A percentile compares a stretch with the other conserved stretches of the same genome.
phyloP scores from a whole-genome alignment of 495 filamentous ascomycete species.

The Penicillium fimorum region DNA sequence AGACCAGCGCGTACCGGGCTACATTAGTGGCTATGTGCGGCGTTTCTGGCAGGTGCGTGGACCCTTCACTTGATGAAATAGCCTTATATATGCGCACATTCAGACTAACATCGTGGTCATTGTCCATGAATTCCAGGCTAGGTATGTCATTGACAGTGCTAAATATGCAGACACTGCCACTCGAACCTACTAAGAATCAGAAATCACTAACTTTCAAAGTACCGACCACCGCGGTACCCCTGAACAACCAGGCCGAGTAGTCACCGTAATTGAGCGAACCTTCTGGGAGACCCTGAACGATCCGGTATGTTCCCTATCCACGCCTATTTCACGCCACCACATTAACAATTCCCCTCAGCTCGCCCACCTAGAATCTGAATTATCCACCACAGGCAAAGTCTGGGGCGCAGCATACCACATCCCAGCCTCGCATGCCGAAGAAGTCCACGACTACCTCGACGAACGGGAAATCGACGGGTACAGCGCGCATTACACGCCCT shows the following conservation, averaged over 20 bases:
- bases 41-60: conserved; percentile 86
- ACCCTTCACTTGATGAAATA: neutral
- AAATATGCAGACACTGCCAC: neutral
- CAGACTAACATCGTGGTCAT: conserved; percentile 9
- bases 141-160: conserved; percentile 20
- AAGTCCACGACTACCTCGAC: conserved; percentile 88
- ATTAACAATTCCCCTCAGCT: conserved; percentile 23
- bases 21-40: conserved; percentile 90
- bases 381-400: conserved; percentile 57
- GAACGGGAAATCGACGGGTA: conserved; percentile 98
- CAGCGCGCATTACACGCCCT: conserved; percentile 81
- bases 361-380: conserved; percentile 34
- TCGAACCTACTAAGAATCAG: neutral
- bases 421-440: conserved; percentile 62
- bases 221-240: conserved; percentile 95
- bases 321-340: neutral
- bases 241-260: conserved; percentile 81
- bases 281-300: conserved; percentile 82
- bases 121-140: conserved; percentile 29
- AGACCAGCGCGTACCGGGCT: conserved; percentile 87
- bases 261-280: conserved; percentile 79
- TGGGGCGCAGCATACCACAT: conserved; percentile 97
- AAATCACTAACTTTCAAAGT: conserved; percentile 33
- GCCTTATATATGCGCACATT: neutral
- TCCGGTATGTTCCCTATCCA: conserved; percentile 25